Conservation (phyloP, 305 asterid genomes). For the Euphrasia arctica region DNA sequence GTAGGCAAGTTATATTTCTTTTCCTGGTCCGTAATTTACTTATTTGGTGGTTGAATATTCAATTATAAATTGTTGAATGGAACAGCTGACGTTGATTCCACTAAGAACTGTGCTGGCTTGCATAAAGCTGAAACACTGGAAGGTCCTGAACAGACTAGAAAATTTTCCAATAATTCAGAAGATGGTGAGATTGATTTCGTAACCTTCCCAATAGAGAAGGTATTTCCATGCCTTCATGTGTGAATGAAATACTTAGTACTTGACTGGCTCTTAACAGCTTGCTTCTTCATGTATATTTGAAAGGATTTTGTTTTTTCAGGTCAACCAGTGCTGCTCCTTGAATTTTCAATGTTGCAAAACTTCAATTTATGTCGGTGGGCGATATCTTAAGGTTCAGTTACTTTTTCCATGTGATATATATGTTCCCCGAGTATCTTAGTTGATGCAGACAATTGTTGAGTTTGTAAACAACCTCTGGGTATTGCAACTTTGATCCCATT, state of each 20-base stretch:
- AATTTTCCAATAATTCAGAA: conserved; percentile 31
- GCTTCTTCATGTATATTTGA: conserved; percentile 23
- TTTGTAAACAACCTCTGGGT: neutral
- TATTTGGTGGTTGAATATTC: conserved; percentile 16
- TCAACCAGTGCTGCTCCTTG: conserved; percentile 49
- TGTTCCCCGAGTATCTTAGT: conserved; percentile 7
- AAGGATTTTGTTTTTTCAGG: conserved; percentile 44
- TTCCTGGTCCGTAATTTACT: neutral
- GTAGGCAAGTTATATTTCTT: conserved; percentile 36
- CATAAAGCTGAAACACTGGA: conserved; percentile 25
- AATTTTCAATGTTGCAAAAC: conserved; percentile 50
- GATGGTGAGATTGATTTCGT: conserved; percentile 31
- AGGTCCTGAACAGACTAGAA: conserved; percentile 28
- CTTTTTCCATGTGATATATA: conserved; percentile 10
- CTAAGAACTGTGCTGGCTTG: conserved; percentile 32
- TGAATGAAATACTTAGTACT: conserved; percentile 2
- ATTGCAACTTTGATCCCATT: neutral
- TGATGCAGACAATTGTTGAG: neutral
- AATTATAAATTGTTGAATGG: conserved; percentile 19
- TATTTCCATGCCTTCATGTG: conserved; percentile 25
- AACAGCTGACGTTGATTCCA: conserved; percentile 43
- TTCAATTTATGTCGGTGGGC: conserved; percentile 79
- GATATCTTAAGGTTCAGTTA: conserved; percentile 79
- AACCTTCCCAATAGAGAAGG: conserved; percentile 51
- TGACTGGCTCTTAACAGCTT: conserved; percentile 1